Evolutionary conservation across 352 stramenopile genomes (phyloP).

Genomic region (Pythium aquatile): DNA sequence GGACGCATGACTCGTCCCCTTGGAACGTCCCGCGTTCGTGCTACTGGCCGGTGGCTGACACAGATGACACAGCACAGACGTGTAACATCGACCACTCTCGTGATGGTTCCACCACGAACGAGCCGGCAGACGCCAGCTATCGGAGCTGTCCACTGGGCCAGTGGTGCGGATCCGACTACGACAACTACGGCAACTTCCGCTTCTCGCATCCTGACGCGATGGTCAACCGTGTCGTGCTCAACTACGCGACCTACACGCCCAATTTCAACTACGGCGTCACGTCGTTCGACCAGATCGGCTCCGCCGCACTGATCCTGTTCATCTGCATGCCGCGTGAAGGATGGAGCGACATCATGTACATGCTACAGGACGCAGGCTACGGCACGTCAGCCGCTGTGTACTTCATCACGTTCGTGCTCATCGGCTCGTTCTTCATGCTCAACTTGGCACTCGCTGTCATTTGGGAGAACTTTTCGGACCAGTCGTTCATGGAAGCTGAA

Average conservation of each 20-base stretch:
- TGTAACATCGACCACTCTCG: constrained; percentile 45
- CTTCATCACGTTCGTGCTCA: constrained; percentile 87
- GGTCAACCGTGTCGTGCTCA: constrained; percentile 37
- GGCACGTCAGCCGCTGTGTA: constrained; percentile 59
- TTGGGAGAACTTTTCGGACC: constrained; percentile 76
- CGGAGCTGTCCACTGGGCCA: constrained; percentile 33
- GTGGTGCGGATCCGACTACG: constrained; percentile 66
- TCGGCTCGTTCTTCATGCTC: constrained; percentile 91
- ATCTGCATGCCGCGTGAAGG: constrained; percentile 90
- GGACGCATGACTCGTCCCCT: constrained; percentile 48
- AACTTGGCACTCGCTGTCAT: constrained; percentile 91
- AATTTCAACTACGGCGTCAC: constrained; percentile 86
- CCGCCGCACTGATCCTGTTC: constrained; percentile 82
- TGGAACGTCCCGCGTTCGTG: constrained; percentile 71
- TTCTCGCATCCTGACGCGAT: constrained; percentile 50
- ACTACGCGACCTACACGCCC: constrained; percentile 52
- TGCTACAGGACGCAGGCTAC: constrained; percentile 49
- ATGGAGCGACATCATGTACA: constrained; percentile 58
- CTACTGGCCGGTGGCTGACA: constrained; percentile 88
- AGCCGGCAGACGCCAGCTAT: constrained; percentile 5
- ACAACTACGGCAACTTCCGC: constrained; percentile 56
- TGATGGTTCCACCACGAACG: neutral
- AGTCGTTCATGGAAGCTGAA: constrained; percentile 56
- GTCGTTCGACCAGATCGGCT: constrained; percentile 88
- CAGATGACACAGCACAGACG: constrained; percentile 43